Evolutionary conservation across 176 grass and related monocot species (phyloP), one percentile per base, ranked within the genome.

Genomic region (Guadua angustifolia): DNA sequence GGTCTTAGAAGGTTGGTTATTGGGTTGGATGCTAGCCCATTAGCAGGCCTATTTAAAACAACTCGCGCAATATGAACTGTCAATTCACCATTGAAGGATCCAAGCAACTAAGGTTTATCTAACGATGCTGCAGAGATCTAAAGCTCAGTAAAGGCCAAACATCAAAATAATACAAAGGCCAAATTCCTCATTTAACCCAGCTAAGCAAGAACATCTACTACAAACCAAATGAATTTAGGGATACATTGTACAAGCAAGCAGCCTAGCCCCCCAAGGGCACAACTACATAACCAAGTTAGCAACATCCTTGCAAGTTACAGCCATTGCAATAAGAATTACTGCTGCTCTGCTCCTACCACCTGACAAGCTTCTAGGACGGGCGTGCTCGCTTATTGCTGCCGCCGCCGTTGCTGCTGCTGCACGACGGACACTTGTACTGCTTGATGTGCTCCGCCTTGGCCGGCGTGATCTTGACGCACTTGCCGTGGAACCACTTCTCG

Each of bases 401-500:
- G 43, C 33, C 68, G 86, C 40, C 80, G 29, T 70, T 93, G 60
- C 82, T 78, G 68, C 80, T 69, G 61, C 69, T 84, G 90, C 96
- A 99, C 9, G 96, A 73, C 4, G 96, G 93, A 83, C 96, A 99
- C 78, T 99, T 99, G 77, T 99, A 99, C 78, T 95, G 96, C 81
- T 99, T 95, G 69, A 99, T 99, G 88, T 94, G 91, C 88, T 99
- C 93, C 5, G 96, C 96, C 90, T 85, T 93, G 36, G 96, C 96
- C 6, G 96, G 93, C 44, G 96, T 95, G 74, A 99, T 91, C 83
- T 94, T 99, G 80, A 99, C 96, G 3, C 93, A 95, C 83, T 95
- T 99, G 18, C 96, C 96, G 39, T 99, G 96, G 79, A 94, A 99
- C 96, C 96, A 99, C 52, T 92, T 94, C 88, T 99, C 96, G 40